These are phyloP conservation scores for Talaromyces funiculosus DNA, from an alignment of 2,329 filamentous ascomycete genomes.

Conservation along the genomic window DNA sequence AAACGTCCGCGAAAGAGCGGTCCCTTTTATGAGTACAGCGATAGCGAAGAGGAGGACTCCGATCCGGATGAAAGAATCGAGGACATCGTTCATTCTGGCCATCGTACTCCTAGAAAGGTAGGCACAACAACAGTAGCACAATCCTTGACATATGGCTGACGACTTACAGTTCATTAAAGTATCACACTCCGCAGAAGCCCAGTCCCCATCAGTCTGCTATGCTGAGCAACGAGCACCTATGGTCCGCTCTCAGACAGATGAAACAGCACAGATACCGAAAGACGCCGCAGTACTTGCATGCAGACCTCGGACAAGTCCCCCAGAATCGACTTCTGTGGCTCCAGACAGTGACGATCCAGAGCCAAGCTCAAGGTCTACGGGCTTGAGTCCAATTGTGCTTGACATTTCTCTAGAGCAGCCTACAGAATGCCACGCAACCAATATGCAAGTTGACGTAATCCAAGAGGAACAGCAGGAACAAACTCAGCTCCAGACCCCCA, in stretches of 20 bases:
- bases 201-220: neutral
- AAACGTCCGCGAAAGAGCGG: neutral
- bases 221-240: neutral
- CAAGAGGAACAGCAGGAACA: neutral
- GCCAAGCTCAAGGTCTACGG: neutral
- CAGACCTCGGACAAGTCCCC: neutral
- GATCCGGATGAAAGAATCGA: neutral
- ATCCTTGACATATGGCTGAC: neutral
- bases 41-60: neutral
- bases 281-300: no score
- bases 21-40: neutral
- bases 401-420: neutral
- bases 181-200: neutral
- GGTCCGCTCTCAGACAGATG: neutral
- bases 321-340: neutral
- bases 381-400: neutral
- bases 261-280: neutral
- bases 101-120: neutral
- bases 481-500: no score
- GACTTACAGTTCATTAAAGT: neutral
- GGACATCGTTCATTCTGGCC: neutral
- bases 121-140: no score
- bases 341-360: neutral
- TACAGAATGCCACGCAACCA: neutral
- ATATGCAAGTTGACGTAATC: neutral